These are phyloP conservation scores for Golubevia pallescens DNA, from an alignment of 1,284 basidiomycete species.

Conservation along the genomic window DNA sequence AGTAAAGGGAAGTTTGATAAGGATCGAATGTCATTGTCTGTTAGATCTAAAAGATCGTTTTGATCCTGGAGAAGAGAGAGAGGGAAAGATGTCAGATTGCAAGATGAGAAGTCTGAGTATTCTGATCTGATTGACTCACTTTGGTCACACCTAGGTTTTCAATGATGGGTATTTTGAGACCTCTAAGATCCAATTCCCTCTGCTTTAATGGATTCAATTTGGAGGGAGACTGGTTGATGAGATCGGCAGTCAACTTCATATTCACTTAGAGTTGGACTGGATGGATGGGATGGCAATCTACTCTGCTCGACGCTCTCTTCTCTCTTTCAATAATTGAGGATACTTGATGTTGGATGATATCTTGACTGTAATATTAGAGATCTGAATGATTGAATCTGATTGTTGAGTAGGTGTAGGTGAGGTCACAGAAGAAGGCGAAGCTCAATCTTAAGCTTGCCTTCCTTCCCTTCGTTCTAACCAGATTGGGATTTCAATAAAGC, in stretches of 20 bases:
- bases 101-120: conserved; percentile 7
- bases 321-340: too few relatives aligned
- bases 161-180: conserved; percentile 97
- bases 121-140: conserved; percentile 68
- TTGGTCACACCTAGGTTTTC: conserved; percentile 98
- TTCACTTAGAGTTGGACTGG: too few relatives aligned
- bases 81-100: conserved; percentile 34
- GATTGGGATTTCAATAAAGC: too few relatives aligned
- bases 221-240: conserved; percentile 78
- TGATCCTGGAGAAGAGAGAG: conserved; percentile 72
- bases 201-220: conserved; percentile 89
- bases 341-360: too few relatives aligned
- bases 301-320: too few relatives aligned
- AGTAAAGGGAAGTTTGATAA: conserved; percentile 86
- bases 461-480: too few relatives aligned
- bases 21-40: conserved; percentile 89
- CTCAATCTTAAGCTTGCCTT: too few relatives aligned
- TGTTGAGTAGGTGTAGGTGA: too few relatives aligned
- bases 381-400: too few relatives aligned
- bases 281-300: too few relatives aligned
- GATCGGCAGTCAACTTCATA: conserved; percentile 93
- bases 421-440: too few relatives aligned
- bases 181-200: conserved; percentile 90
- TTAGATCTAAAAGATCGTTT: conserved; percentile 92
- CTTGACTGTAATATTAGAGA: too few relatives aligned